phyloP scores from a whole-genome alignment of 208 protist genomes.

The Crithidia sp. region DNA sequence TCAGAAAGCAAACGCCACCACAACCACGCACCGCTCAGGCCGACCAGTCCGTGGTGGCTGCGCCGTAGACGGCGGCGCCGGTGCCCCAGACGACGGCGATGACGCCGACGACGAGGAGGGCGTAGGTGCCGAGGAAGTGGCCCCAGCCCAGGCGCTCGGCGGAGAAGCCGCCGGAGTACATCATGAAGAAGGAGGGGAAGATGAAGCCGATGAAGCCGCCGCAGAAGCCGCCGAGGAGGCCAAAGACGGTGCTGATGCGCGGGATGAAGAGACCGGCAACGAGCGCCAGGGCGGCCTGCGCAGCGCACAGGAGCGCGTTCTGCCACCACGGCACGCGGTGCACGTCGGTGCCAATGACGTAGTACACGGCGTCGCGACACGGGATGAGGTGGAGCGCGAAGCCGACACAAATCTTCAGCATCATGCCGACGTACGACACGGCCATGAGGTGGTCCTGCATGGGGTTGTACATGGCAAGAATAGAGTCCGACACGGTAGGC shows the following conservation, averaged over 20 bases:
- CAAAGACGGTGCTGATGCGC: constrained; percentile 69
- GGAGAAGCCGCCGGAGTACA: constrained; percentile 59
- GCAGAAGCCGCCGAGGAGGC: constrained; percentile 66
- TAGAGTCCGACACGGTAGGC: constrained; percentile 37
- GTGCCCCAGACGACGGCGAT: constrained; percentile 74
- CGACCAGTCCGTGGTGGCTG: constrained; percentile 27
- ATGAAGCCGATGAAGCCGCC: constrained; percentile 83
- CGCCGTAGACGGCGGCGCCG: constrained; percentile 53
- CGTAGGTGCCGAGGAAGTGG: constrained; percentile 61
- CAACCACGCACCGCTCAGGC: not conserved
- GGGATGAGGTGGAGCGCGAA: constrained; percentile 73
- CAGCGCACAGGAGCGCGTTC: constrained; percentile 33
- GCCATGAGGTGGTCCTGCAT: constrained; percentile 55
- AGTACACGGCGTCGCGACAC: constrained; percentile 63
- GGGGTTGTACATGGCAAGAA: constrained; percentile 69
- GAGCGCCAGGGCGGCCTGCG: constrained; percentile 40
- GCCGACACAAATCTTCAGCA: constrained; percentile 67
- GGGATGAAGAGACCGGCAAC: constrained; percentile 79
- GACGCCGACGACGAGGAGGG: constrained; percentile 57
- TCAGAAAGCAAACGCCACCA: not conserved
- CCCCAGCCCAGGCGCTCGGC: constrained; percentile 36
- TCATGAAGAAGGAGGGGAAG: constrained; percentile 73
- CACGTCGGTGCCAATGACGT: constrained; percentile 29
- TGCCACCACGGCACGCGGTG: no score
- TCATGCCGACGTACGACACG: constrained; percentile 58